Percentiles rank a stretch among this genome's conserved stretches.
These are phyloP conservation scores for Cercospora berteroae DNA, from an alignment of 2,329 filamentous ascomycete genomes.

Conservation along the genomic window DNA sequence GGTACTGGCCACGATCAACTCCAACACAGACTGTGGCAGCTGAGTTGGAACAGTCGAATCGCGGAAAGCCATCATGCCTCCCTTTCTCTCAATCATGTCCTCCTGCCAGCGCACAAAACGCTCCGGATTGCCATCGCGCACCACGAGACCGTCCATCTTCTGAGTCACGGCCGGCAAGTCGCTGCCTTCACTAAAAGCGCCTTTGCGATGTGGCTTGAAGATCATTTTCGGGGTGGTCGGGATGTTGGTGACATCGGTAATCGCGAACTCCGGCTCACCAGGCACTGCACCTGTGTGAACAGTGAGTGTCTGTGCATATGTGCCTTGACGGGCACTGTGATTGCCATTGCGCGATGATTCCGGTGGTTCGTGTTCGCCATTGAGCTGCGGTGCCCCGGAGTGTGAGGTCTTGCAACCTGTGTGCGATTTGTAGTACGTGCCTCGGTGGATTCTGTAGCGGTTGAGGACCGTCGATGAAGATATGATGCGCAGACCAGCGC, in stretches of 20 bases:
- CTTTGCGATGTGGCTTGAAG: constrained; percentile 36
- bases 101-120: constrained; percentile 33
- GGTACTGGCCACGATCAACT: constrained; percentile 32
- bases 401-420: background rate
- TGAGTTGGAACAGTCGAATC: constrained; percentile 29
- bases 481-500: constrained; percentile 37
- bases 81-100: constrained; percentile 19
- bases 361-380: background rate
- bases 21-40: constrained; percentile 37
- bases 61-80: constrained; percentile 24
- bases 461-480: constrained; percentile 34
- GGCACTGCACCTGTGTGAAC: constrained; percentile 17
- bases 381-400: background rate
- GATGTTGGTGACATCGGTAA: constrained; percentile 33
- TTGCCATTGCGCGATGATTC: background rate
- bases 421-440: constrained; percentile 16
- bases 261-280: constrained; percentile 28
- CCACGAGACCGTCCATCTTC: constrained; percentile 27
- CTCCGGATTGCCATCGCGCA: constrained; percentile 22
- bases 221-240: constrained; percentile 31
- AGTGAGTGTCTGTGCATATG: constrained; percentile 34
- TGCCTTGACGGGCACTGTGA: constrained; percentile 17
- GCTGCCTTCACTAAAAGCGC: constrained; percentile 33
- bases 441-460: constrained; percentile 24
- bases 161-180: constrained; percentile 30